phyloP scores from a whole-genome alignment of 768 basidiomycete genomes.

The Omphalotus guepiniiformis region DNA sequence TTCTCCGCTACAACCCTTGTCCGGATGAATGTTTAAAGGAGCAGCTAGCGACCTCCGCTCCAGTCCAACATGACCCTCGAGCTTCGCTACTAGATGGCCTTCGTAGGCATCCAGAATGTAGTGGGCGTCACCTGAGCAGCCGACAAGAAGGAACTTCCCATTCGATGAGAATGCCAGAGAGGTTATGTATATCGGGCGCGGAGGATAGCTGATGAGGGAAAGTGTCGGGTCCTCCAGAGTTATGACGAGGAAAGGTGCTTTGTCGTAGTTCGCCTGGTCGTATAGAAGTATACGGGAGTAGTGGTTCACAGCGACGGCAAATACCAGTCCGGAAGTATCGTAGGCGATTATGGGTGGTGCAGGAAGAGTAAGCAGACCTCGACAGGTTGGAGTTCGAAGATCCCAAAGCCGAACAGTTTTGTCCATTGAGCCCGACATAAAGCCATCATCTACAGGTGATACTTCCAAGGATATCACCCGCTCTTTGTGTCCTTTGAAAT shows the following conservation, averaged over 20 bases:
- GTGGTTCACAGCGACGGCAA: constrained; percentile 82
- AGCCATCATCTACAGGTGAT: constrained; percentile 89
- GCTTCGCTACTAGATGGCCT: constrained; percentile 75
- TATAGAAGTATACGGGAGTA: constrained; percentile 82
- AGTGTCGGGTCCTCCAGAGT: constrained; percentile 80
- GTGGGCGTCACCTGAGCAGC: constrained; percentile 90
- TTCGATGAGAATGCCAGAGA: constrained; percentile 87
- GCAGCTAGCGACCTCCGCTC: constrained; percentile 59
- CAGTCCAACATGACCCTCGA: constrained; percentile 81
- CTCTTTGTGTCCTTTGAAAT: constrained; percentile 92
- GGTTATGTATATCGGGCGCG: constrained; percentile 86
- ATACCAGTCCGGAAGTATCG: constrained; percentile 77
- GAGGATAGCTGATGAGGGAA: constrained; percentile 73
- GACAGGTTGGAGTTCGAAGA: constrained; percentile 71
- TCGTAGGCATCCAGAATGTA: constrained; percentile 92
- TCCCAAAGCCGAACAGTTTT: constrained; percentile 97
- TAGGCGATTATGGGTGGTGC: constrained; percentile 78
- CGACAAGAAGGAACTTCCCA: constrained; percentile 86
- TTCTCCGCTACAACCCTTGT: constrained; percentile 83
- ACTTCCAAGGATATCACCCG: constrained; percentile 88
- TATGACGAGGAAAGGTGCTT: constrained; percentile 85
- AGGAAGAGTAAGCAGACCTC: constrained; percentile 74
- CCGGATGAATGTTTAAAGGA: constrained; percentile 57
- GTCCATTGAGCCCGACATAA: constrained; percentile 93
- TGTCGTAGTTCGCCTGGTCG: constrained; percentile 84